These are phyloP conservation scores for Phytophthora macrochlamydospora DNA, from an alignment of 352 stramenopile genomes.

Conservation along the genomic window DNA sequence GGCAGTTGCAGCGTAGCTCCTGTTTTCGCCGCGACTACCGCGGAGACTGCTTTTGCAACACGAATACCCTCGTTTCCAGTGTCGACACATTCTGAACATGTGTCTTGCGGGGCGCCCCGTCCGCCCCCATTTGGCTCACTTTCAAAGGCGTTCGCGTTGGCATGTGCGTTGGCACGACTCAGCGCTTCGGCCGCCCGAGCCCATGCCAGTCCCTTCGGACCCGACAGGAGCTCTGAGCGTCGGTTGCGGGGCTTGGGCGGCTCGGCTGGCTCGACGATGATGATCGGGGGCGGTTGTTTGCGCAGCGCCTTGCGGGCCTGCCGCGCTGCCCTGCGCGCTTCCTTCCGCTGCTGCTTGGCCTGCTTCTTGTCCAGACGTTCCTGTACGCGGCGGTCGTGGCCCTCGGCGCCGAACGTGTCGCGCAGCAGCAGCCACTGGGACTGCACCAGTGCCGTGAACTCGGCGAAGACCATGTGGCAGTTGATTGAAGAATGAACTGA, in stretches of 20 bases:
- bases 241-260: constrained; percentile 9
- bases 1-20: constrained; percentile 7
- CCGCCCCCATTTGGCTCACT: constrained; percentile 23
- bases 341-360: constrained; percentile 40
- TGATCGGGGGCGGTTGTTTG: constrained; percentile 25
- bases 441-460: constrained; percentile 39
- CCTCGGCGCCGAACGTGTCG: constrained; percentile 22
- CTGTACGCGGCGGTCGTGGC: constrained; percentile 27
- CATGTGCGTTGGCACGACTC: constrained; percentile 20
- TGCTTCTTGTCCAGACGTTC: constrained; percentile 39
- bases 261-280: constrained; percentile 21
- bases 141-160: constrained; percentile 19
- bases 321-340: constrained; percentile 27
- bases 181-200: constrained; percentile 22
- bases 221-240: constrained; percentile 2
- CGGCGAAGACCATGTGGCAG: constrained; percentile 41
- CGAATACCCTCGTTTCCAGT: background rate
- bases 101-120: constrained; percentile 14
- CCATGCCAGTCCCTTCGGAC: constrained; percentile 10
- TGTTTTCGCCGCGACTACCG: constrained; percentile 14
- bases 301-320: constrained; percentile 32
- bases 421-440: constrained; percentile 41
- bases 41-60: constrained; percentile 10
- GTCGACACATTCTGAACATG: constrained; percentile 31
- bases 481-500: background rate